Conservation (phyloP, 495 filamentous ascomycete species). For the Penicillium salamii region DNA sequence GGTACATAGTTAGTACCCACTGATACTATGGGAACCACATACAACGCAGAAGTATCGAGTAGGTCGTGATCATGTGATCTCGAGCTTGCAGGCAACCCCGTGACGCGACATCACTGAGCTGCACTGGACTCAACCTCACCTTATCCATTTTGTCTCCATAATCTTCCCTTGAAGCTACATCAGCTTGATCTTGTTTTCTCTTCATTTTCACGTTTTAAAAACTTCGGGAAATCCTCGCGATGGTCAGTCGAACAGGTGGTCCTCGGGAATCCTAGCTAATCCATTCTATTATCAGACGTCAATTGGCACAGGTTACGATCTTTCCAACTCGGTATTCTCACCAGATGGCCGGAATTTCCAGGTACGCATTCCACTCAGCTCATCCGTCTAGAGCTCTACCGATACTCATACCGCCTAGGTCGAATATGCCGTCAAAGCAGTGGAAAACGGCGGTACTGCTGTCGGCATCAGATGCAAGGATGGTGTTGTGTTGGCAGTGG, state of each 20-base stretch:
- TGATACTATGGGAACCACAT: neutral
- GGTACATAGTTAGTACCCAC: neutral
- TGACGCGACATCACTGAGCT: constrained; percentile 21
- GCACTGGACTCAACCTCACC: constrained; percentile 18
- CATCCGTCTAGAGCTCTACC: neutral
- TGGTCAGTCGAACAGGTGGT: constrained; percentile 23
- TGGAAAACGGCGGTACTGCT: constrained; percentile 96
- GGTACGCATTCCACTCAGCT: constrained; percentile 33
- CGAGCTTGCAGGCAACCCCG: constrained; percentile 25
- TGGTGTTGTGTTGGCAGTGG: constrained; percentile 91
- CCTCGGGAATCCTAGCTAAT: constrained; percentile 2
- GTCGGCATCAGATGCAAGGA: constrained; percentile 97
- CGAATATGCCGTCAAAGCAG: constrained; percentile 97
- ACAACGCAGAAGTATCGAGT: neutral
- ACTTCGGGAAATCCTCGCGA: constrained; percentile 17
- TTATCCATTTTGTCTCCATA: constrained; percentile 2
- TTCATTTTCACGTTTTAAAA: no score
- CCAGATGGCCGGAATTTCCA: constrained; percentile 99
- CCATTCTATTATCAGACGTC: constrained; percentile 65
- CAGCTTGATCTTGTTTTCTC: no score
- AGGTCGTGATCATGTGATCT: constrained; percentile 14
- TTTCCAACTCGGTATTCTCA: constrained; percentile 98
- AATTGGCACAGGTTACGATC: constrained; percentile 99
- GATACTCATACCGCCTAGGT: constrained; percentile 48
- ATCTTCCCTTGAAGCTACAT: no score